Evolutionary conservation across 345 rosid genomes (phyloP).

Genomic region (Trapa bicornis): DNA sequence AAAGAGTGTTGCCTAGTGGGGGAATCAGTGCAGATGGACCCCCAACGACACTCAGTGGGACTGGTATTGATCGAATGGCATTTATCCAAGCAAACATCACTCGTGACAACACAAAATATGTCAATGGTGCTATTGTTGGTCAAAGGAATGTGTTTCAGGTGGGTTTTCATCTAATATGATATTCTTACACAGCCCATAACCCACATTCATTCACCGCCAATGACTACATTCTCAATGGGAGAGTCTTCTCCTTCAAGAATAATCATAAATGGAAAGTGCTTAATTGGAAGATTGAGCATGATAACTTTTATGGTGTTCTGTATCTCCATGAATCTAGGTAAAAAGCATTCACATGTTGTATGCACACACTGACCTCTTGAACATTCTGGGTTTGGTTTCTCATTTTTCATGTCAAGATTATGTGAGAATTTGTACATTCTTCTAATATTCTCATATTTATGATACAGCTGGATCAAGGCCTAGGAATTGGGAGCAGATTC

Average conservation of each 20-base stretch:
- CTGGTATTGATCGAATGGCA: slow-evolving; percentile 83
- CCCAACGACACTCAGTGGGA: slow-evolving; percentile 96
- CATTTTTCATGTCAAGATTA: not conserved
- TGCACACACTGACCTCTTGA: too few relatives aligned
- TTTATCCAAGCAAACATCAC: slow-evolving; percentile 92
- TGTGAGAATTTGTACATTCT: not conserved
- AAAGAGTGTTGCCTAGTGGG: slow-evolving; percentile 87
- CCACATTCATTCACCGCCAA: too few relatives aligned
- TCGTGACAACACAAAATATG: slow-evolving; percentile 87
- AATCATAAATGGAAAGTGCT: too few relatives aligned
- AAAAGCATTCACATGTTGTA: too few relatives aligned
- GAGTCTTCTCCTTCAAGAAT: too few relatives aligned
- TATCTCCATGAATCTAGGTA: too few relatives aligned
- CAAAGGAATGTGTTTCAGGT: slow-evolving; percentile 96
- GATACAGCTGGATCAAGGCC: slow-evolving; percentile 91
- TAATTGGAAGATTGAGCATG: too few relatives aligned
- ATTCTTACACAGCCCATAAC: not conserved
- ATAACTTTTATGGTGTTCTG: too few relatives aligned
- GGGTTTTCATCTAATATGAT: slow-evolving; percentile 10
- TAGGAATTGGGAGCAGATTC: slow-evolving; percentile 87
- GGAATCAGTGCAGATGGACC: slow-evolving; percentile 99
- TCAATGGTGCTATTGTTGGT: slow-evolving; percentile 97
- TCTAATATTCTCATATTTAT: slow-evolving; percentile 10
- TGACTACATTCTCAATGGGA: too few relatives aligned
- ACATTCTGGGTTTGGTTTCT: not conserved